These are phyloP conservation scores for Cystobasidium pallidum DNA, from an alignment of 1,284 basidiomycete species.

Conservation along the genomic window DNA sequence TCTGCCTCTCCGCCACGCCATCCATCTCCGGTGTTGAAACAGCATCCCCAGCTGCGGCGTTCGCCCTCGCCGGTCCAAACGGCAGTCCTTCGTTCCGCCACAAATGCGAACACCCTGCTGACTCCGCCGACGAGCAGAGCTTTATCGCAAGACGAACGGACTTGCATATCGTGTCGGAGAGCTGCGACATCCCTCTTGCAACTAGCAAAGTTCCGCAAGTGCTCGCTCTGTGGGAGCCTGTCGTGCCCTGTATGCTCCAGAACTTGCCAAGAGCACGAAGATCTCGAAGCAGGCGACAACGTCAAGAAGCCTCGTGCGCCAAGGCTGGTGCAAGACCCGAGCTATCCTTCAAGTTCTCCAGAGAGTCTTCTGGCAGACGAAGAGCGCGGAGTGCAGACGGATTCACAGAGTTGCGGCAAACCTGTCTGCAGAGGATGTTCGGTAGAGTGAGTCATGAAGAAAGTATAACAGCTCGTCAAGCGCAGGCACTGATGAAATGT, in stretches of 20 bases:
- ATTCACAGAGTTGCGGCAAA: neutral
- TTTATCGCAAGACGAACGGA: neutral
- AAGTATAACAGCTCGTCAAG: neutral
- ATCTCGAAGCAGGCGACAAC: neutral
- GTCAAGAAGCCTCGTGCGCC: neutral
- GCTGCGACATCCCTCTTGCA: slow-evolving; percentile 11
- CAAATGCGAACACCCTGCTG: neutral
- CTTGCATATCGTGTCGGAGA: slow-evolving; percentile 16
- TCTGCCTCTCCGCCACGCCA: slow-evolving; percentile 11
- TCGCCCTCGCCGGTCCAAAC: slow-evolving; percentile 16
- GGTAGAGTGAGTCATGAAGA: slow-evolving; percentile 1
- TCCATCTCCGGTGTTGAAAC: neutral
- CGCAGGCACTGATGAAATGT: neutral
- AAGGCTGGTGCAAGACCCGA: neutral
- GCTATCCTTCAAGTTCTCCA: neutral
- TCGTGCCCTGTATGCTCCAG: slow-evolving; percentile 17
- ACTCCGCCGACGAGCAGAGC: neutral
- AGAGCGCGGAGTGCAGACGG: neutral
- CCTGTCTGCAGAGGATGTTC: slow-evolving; percentile 22
- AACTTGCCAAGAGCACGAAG: neutral
- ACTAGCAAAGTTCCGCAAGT: slow-evolving; percentile 16
- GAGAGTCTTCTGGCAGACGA: neutral
- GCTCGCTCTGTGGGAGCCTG: slow-evolving; percentile 9
- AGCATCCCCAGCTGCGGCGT: slow-evolving; percentile 9
- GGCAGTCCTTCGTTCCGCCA: slow-evolving; percentile 13